Conservation (phyloP, 2,329 filamentous ascomycete species). For the Trichoderma sp. region DNA sequence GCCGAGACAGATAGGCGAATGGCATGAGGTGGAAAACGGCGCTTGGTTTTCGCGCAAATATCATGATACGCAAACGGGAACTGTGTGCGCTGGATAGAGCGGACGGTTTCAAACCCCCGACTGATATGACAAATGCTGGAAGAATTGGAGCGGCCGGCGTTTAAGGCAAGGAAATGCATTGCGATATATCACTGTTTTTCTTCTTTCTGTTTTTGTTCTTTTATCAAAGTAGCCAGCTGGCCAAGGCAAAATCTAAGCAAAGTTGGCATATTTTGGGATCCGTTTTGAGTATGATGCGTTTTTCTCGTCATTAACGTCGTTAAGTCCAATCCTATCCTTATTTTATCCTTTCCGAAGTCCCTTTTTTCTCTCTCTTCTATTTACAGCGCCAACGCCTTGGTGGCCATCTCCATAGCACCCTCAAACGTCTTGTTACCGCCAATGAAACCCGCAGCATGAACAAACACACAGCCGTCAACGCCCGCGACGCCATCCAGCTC, state of each 20-base stretch:
- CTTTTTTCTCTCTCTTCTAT: neutral
- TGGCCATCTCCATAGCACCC: conserved; percentile 82
- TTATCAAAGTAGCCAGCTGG: neutral
- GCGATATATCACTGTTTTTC: neutral
- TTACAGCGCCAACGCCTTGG: conserved; percentile 61
- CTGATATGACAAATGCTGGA: neutral
- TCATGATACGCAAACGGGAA: neutral
- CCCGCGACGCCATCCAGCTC: conserved; percentile 74
- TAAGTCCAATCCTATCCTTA: neutral
- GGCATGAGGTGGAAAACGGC: conserved; percentile 30
- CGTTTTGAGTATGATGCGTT: neutral
- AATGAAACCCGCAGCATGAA: conserved; percentile 94
- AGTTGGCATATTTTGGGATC: neutral
- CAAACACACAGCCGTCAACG: conserved; percentile 78
- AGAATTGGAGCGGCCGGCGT: conserved; percentile 13
- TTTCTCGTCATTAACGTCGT: neutral
- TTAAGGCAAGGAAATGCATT: conserved; percentile 6
- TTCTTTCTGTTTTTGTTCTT: neutral
- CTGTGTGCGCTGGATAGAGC: neutral
- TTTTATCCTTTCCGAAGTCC: neutral
- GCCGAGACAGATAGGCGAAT: conserved; percentile 56
- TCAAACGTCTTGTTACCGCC: conserved; percentile 92
- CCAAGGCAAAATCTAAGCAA: neutral
- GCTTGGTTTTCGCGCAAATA: neutral
- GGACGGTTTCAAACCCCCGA: neutral